These are phyloP conservation scores for Heracleum sosnowskyi DNA, from an alignment of 129 eudicot genomes.

Conservation along the genomic window DNA sequence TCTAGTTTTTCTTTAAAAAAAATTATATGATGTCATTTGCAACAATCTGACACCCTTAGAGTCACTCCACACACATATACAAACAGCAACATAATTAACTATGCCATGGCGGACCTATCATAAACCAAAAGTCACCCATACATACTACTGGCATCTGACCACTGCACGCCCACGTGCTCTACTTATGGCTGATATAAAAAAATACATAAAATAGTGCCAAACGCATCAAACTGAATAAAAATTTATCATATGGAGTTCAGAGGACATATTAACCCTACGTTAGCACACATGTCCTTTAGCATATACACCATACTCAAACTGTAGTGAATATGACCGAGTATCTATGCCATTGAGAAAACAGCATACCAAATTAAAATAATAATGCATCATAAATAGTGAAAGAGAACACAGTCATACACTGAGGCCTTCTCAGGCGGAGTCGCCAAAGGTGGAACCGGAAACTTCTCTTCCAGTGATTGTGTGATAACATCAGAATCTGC, in stretches of 20 bases:
- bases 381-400: neutral
- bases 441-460: constrained; percentile 63
- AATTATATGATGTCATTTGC: neutral
- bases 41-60: neutral
- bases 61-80: neutral
- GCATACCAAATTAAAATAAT: neutral
- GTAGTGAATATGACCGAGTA: neutral
- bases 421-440: constrained; percentile 94
- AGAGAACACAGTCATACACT: constrained; percentile 35
- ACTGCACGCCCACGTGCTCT: neutral
- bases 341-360: neutral
- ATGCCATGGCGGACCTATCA: neutral
- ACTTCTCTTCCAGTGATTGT: constrained; percentile 70
- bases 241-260: neutral
- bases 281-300: neutral
- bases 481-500: constrained; percentile 98
- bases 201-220: neutral
- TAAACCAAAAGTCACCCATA: neutral
- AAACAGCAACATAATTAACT: neutral
- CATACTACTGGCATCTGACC: neutral
- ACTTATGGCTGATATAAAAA: neutral
- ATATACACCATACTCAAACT: neutral
- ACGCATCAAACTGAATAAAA: neutral
- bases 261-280: neutral
- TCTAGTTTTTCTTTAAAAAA: neutral